Base-by-base conservation (phyloP, 1,284 basidiomycete species). In the Polyporus tsugae region DNA sequence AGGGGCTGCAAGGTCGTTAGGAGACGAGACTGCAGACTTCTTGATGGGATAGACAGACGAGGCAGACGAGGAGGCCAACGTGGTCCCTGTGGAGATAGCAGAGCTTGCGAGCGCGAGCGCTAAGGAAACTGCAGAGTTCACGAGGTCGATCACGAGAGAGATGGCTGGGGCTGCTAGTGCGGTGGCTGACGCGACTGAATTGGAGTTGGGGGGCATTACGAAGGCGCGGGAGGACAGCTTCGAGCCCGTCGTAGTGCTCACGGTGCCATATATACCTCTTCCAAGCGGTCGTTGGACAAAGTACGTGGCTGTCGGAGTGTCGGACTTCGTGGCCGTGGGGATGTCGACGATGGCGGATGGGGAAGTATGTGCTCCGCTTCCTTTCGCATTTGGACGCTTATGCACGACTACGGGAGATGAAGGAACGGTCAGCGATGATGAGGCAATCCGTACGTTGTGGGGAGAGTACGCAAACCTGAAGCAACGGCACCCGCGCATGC, bases 401-500 rank as follows among this genome's bases (percentile, higher is more conserved):
- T 55, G 52, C 52, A 55, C 52, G 52, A 55, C 52, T 55, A 13
- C 52, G 17, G 4, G 6, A 5, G 33, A 55, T 19, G 6, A 7
- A 55, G 9, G 29, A 33, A 2, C 2, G 15, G 2, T 55, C 13
- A 55, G 29, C 33, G 2, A 22, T 29, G 17, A 6, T 6, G 2
- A 6, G 29, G 11, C 4, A 17, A 55, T 19, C 4, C 13, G 3
- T 29, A 33, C 6, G 13, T 25, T 49, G 22, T 13, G 10, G n/a
- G 5, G 15, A 22, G 52, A 19, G 22, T 7, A 33, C 2, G 33
- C 52, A 33, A 4, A 55, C 52, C 52, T 33, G 52, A 55, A 17
- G 52, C 52, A 15, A 55, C 52, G 52, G 17, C 52, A 33, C 52
- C 52, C 29, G 52, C 52, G 22, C 52, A 55, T 6, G 52, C 52